A percentile compares a stretch with the other conserved stretches of the same genome.
phyloP scores from a whole-genome alignment of 2,329 filamentous ascomycete genomes.

The Epichloe brachyelytri region DNA sequence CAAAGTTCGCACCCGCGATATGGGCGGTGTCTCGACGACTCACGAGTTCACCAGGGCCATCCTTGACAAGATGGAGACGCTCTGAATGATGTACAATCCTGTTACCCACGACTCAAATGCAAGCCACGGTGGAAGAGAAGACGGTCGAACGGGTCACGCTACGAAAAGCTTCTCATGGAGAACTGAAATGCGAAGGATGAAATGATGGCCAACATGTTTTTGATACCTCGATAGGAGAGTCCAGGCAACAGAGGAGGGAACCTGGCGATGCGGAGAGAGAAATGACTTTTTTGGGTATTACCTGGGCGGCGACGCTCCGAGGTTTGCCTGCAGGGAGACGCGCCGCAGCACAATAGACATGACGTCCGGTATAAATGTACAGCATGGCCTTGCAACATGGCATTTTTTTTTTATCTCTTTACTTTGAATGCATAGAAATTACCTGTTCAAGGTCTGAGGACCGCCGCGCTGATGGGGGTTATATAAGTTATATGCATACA shows the following conservation, averaged over 20 bases:
- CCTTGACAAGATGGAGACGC: slow-evolving; percentile 83
- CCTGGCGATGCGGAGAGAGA: not conserved
- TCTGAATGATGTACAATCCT: slow-evolving; percentile 30
- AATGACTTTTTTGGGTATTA: not conserved
- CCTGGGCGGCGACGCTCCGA: not conserved
- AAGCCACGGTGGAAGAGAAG: not conserved
- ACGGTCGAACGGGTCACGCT: not conserved
- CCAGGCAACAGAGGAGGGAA: not conserved
- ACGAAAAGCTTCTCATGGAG: not conserved
- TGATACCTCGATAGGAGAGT: slow-evolving; percentile 3
- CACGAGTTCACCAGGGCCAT: slow-evolving; percentile 93
- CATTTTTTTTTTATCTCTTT: not conserved
- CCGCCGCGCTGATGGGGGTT: too few relatives aligned
- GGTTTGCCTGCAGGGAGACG: not conserved
- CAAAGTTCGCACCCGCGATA: slow-evolving; percentile 81
- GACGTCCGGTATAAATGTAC: slow-evolving; percentile 3
- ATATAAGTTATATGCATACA: too few relatives aligned
- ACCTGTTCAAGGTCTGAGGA: not conserved
- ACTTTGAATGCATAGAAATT: slow-evolving; percentile 5
- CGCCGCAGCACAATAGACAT: not conserved
- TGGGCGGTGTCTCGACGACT: slow-evolving; percentile 83
- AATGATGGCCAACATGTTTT: not conserved
- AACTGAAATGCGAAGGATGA: not conserved
- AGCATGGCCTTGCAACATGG: slow-evolving; percentile 6
- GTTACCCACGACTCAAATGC: not conserved